Percentiles rank a stretch among this genome's conserved stretches.
These are phyloP conservation scores for Neurospora sp. DNA, from an alignment of 495 filamentous ascomycete genomes.

Conservation along the genomic window DNA sequence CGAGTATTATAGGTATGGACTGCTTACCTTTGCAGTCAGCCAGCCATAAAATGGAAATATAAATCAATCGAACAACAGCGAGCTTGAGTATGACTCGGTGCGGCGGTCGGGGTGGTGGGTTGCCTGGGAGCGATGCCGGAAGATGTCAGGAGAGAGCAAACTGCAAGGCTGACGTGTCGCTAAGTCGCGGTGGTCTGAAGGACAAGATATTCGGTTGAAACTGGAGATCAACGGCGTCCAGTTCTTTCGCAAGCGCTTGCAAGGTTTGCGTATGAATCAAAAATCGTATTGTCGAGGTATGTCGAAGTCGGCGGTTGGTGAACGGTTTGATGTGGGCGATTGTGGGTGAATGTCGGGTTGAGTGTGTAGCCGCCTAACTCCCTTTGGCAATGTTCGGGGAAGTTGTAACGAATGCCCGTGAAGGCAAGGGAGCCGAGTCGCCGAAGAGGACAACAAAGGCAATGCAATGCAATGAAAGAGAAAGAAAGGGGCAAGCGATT, in stretches of 20 bases:
- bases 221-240: not conserved
- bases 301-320: not conserved
- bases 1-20: not conserved
- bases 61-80: not conserved
- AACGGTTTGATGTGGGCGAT: not conserved
- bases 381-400: slow-evolving; percentile 8
- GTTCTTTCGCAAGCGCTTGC: not conserved
- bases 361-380: slow-evolving; percentile 11
- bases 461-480: not conserved
- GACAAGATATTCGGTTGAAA: not conserved
- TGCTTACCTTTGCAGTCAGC: slow-evolving; percentile 2
- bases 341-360: slow-evolving; percentile 6
- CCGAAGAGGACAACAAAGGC: not conserved
- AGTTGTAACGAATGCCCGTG: not conserved
- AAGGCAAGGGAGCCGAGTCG: not conserved
- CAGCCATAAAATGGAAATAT: slow-evolving; percentile 1
- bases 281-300: not conserved
- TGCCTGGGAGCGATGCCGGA: slow-evolving; percentile 7
- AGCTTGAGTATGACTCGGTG: slow-evolving; percentile 2
- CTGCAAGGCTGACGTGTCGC: not conserved
- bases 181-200: slow-evolving; percentile 3
- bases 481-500: not conserved
- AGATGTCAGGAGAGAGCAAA: not conserved
- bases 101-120: not conserved
- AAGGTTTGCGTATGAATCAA: not conserved